Evolutionary conservation across 169 alveolate species (phyloP).

Genomic region (Neospora caninum): DNA sequence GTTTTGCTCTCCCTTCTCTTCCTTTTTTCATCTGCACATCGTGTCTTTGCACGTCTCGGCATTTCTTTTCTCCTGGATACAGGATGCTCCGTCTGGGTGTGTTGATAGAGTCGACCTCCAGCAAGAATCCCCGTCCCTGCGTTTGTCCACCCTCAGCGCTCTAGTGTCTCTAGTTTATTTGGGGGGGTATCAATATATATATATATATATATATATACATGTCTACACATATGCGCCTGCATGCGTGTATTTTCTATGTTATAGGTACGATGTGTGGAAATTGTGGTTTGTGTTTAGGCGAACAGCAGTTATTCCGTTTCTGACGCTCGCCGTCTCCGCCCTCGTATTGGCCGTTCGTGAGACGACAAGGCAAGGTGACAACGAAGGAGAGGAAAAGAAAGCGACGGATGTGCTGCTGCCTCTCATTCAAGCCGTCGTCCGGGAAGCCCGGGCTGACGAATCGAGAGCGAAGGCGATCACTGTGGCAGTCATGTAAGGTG

Average conservation of each 20-base stretch:
- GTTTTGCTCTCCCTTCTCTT: neutral
- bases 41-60: neutral
- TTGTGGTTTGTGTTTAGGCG: neutral
- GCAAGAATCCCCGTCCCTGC: neutral
- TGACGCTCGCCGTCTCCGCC: neutral
- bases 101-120: neutral
- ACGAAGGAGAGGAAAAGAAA: neutral
- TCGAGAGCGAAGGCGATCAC: slow-evolving; percentile 11
- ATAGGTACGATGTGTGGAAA: too few species aligned
- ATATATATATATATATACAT: neutral
- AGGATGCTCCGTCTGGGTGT: neutral
- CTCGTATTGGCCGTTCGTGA: neutral
- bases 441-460: slow-evolving; percentile 6
- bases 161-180: too few species aligned
- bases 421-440: slow-evolving; percentile 25
- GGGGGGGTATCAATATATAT: too few species aligned
- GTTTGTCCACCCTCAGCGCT: too few species aligned
- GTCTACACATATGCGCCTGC: neutral
- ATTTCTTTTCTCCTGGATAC: neutral
- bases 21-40: neutral
- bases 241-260: too few species aligned
- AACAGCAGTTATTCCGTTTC: neutral
- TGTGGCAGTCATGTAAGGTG: neutral
- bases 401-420: neutral
- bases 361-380: neutral